Base-by-base conservation (phyloP, 768 basidiomycete genomes). In the Psilocybe cyanescens region DNA sequence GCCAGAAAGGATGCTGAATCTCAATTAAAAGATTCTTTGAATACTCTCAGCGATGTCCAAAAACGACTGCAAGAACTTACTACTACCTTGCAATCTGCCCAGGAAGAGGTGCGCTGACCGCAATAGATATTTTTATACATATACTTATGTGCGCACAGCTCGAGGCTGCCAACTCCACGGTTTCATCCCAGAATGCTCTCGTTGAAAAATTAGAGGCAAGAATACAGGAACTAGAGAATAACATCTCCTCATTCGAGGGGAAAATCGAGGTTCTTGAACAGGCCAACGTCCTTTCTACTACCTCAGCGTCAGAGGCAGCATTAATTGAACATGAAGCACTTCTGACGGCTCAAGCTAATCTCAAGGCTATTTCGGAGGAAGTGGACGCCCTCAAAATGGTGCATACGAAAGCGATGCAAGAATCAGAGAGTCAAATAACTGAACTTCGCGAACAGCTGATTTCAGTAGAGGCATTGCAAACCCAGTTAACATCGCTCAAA, bases 291-390 rank as follows among this genome's bases (percentile, higher is more conserved):
- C 73, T 81, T 5, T 76, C 79, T 12, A 70, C 76, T 3, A 73
- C 79, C 1, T 79, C 77, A 30, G 78, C 82, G 0, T 72, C 80
- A 1, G 78, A 80, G 14, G 84, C 85, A 14, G 84, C 85, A n/a
- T 78, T 83, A 47, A 74, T 80, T 44, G 88, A 92, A 62, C 87
- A 80, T 17, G 88, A 88, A 66, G 84, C 86, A 19, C 78, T 92
- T 30, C 67, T 84, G 17, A 86, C 86, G 68, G 88, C 86, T 11
- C 85, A 87, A 65, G 83, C 81, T 1, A 84, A 91, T 55, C 76
- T 91, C 37, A 82, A 81, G 46, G 76, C 83, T 4, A 78, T 87
- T 35, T 73, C 81, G 58, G 76, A 77, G 9, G 89, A 91, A 73
- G 73, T 75, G 0, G 79, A 81, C 9, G 74, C 76, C 29, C 72